Conservation (phyloP, 2,329 filamentous ascomycete genomes). For the Colletotrichum nymphaeae region DNA sequence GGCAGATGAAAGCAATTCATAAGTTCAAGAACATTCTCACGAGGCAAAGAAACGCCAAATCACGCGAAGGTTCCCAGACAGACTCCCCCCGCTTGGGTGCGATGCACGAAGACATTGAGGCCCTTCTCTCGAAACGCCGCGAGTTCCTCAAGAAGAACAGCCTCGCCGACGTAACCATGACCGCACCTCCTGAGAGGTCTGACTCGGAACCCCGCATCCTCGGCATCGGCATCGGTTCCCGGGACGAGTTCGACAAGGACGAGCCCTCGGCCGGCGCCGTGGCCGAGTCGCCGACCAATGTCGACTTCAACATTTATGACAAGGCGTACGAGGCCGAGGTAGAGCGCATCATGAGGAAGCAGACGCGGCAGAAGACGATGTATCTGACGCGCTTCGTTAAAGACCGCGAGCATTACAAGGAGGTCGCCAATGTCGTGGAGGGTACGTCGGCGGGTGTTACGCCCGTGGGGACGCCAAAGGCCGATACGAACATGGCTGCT, state of each 20-base stretch:
- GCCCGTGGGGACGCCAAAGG: constrained; percentile 36
- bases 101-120: constrained; percentile 60
- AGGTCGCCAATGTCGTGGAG: constrained; percentile 51
- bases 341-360: constrained; percentile 70
- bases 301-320: constrained; percentile 90
- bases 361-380: constrained; percentile 54
- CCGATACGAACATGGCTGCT: constrained; percentile 10
- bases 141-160: constrained; percentile 49
- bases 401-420: constrained; percentile 53
- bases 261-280: constrained; percentile 64
- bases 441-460: constrained; percentile 34
- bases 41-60: constrained; percentile 37
- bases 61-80: constrained; percentile 7
- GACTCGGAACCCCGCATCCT: constrained; percentile 75
- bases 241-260: constrained; percentile 56
- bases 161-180: constrained; percentile 58
- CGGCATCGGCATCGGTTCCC: constrained; percentile 77
- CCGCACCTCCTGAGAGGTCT: constrained; percentile 57
- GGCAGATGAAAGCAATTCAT: constrained; percentile 87
- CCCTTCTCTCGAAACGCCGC: constrained; percentile 59
- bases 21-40: constrained; percentile 84
- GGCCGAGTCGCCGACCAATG: constrained; percentile 85
- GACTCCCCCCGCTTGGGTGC: constrained; percentile 47
- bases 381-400: constrained; percentile 63
- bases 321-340: constrained; percentile 87